Base-by-base conservation (phyloP, 1,139 yeast genomes). In the Meyerozyma elateridarum region DNA sequence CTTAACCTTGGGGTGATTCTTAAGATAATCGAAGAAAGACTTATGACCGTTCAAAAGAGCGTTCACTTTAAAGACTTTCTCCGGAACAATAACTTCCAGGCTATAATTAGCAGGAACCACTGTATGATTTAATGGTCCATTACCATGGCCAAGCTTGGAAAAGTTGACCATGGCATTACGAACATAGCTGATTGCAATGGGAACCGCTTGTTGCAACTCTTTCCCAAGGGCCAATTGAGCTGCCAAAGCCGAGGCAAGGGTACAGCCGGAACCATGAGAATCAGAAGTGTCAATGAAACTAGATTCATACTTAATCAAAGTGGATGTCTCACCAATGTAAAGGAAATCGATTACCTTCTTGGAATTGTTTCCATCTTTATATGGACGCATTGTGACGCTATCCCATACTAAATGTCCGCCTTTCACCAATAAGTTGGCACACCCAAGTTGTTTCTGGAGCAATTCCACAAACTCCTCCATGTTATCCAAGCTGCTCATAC, bases 261-360 rank as follows among this genome's bases (percentile, higher is more conserved):
- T 84, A 54, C 96, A 88, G 0, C 96, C 96, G 2, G 96, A 85
- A 7, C 96, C 96, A 52, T 88, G 96, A 1, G 88, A 78, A 46
- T 79, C 74, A 4, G 57, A 51, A 2, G 85, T 66, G 3, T 59
- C 53, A 13, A 78, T 54, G 42, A 53, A 73, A 2, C 52, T 54
- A 6, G 88, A 76, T 39, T 67, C 64, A 49, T 73, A 76, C 1
- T 74, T 51, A 2, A 68, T 61, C 26, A 64, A 54, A 1, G 49
- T 45, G 4, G 61, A 65, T 0, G 48, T 44, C 3, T 50, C 41
- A 2, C 74, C 66, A 37, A 75, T 68, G 46, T 74, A 82, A 20
- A 87, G 60, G 2, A 84, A 69, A 49, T 87, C 94, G 5, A 74
- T 60, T 7, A 83, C 61, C 19, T 51, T 41, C 6, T 53, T 49